Evolutionary conservation across 257 asterid genomes (phyloP).

Genomic region (Solanum bukasovii): DNA sequence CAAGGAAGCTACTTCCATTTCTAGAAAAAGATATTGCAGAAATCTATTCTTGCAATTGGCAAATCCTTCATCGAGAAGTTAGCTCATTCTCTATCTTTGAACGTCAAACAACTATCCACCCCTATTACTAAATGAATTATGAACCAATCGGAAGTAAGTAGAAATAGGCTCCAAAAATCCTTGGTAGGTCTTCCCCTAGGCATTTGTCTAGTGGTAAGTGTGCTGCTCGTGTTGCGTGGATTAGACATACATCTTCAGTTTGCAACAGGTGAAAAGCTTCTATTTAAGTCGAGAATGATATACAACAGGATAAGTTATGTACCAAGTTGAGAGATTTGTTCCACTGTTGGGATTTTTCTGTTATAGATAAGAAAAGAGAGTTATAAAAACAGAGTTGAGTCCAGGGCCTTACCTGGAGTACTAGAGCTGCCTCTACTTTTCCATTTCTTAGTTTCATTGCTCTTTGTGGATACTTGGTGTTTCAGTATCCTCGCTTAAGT

Average conservation of each 20-base stretch:
- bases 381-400: neutral
- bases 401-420: neutral
- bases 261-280: neutral
- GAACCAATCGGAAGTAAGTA: neutral
- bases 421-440: neutral
- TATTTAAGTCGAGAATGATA: neutral
- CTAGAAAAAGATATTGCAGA: too few species aligned
- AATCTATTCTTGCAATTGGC: too few species aligned
- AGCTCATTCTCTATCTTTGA: too few species aligned
- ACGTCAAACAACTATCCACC: too few species aligned
- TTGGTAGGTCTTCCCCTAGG: neutral
- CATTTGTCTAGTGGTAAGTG: neutral
- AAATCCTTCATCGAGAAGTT: too few species aligned
- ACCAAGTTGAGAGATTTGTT: too few species aligned
- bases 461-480: neutral
- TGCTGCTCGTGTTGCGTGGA: neutral
- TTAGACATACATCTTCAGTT: neutral
- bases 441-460: neutral
- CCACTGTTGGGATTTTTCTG: neutral
- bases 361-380: neutral
- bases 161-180: neutral
- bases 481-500: neutral
- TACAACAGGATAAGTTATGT: neutral
- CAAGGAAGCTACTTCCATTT: too few species aligned
- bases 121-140: neutral